These are phyloP conservation scores for Chlamydomonas sp. DNA, from an alignment of 139 green algal species.

Conservation along the genomic window DNA sequence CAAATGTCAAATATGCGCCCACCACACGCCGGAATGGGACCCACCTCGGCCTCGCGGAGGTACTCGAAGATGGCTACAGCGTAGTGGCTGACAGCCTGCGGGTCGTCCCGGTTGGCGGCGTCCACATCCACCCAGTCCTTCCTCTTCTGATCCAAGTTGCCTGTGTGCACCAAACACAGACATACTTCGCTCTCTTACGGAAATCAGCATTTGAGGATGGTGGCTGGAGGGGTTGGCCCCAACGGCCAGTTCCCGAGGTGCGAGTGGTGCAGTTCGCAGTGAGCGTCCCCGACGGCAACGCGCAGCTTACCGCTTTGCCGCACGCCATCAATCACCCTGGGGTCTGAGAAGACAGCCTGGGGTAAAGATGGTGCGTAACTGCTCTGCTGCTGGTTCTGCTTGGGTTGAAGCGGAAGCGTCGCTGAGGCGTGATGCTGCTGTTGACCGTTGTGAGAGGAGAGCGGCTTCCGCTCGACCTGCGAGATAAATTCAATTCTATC, in stretches of 20 bases:
- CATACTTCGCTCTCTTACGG: neutral
- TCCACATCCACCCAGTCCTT: slow-evolving; percentile 81
- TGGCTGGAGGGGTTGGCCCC: neutral
- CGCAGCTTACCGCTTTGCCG: slow-evolving; percentile 9
- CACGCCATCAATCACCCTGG: slow-evolving; percentile 31
- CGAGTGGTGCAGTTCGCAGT: neutral
- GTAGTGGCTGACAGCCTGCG: slow-evolving; percentile 80
- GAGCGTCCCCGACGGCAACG: neutral
- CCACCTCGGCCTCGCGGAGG: slow-evolving; percentile 73
- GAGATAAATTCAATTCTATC: neutral
- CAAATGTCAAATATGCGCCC: neutral
- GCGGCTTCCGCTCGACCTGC: slow-evolving; percentile 10
- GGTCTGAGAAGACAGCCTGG: slow-evolving; percentile 12
- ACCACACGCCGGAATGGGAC: neutral
- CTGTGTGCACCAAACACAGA: neutral
- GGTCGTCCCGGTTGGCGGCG: slow-evolving; percentile 69
- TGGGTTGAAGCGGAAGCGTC: neutral
- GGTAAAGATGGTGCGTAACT: neutral
- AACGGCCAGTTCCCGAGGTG: neutral
- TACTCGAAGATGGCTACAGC: slow-evolving; percentile 82
- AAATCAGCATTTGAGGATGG: neutral
- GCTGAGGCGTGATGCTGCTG: neutral
- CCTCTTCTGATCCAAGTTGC: neutral
- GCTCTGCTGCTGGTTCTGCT: neutral
- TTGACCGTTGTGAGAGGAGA: neutral